phyloP scores from a whole-genome alignment of 345 rosid species.

The Eucalyptus rudis region DNA sequence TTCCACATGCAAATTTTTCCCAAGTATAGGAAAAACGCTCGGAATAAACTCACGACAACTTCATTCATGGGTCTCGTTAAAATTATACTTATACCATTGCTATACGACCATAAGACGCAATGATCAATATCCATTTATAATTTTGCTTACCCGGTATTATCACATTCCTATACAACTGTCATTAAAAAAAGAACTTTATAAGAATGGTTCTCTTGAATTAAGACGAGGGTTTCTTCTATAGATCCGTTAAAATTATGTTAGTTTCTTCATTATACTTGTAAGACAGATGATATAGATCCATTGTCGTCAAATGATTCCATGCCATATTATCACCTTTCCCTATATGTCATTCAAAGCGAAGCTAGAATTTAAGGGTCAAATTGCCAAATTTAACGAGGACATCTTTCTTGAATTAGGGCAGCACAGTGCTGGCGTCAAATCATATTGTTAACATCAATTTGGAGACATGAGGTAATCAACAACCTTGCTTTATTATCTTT shows the following conservation, averaged over 20 bases:
- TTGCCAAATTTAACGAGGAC: not conserved
- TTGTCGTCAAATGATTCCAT: accelerated
- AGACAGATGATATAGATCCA: not conserved
- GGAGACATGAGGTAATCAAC: not conserved
- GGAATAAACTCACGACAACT: not conserved
- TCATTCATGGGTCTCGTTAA: not conserved
- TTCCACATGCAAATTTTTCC: not conserved
- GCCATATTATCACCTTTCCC: not conserved
- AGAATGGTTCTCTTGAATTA: not conserved
- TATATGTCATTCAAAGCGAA: not conserved
- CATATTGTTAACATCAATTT: not conserved
- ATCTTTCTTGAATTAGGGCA: not conserved
- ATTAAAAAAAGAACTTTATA: not conserved
- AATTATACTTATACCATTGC: not conserved
- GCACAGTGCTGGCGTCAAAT: not conserved
- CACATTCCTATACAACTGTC: not conserved
- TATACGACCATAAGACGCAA: not conserved
- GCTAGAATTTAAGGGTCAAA: not conserved
- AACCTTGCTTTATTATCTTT: not conserved
- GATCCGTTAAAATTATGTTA: not conserved
- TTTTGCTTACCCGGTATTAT: not conserved
- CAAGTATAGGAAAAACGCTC: not conserved
- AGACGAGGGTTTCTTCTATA: not conserved
- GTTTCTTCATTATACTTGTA: not conserved
- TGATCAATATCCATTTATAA: not conserved